phyloP scores from a whole-genome alignment of 805 yeast genomes.

The Candida sakaeoensis region DNA sequence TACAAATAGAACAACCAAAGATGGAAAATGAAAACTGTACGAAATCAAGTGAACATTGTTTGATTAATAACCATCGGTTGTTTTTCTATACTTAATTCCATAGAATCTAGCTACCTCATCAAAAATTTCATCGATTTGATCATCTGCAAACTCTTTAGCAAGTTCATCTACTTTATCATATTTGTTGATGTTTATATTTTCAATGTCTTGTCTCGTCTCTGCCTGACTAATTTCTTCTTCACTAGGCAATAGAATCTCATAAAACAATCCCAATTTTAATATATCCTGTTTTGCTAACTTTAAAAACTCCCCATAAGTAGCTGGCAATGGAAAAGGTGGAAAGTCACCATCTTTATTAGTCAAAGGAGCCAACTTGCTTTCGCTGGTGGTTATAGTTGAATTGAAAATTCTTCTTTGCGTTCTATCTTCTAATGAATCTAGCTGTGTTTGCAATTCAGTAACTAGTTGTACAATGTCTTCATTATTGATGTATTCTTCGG shows the following conservation, averaged over 20 bases:
- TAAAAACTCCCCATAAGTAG: slow-evolving; percentile 50
- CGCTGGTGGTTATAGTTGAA: slow-evolving; percentile 34
- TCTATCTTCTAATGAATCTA: slow-evolving; percentile 75
- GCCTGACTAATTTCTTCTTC: slow-evolving; percentile 30
- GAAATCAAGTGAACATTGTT: too few relatives aligned
- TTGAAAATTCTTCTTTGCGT: slow-evolving; percentile 67
- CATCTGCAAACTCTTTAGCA: slow-evolving; percentile 21
- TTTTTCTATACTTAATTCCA: slow-evolving; percentile 58
- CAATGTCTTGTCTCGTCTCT: slow-evolving; percentile 8
- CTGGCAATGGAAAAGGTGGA: slow-evolving; percentile 60
- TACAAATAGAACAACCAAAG: background rate
- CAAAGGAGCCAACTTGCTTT: slow-evolving; percentile 53
- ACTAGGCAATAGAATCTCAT: slow-evolving; percentile 71
- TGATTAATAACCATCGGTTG: slow-evolving; percentile 48
- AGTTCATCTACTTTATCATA: slow-evolving; percentile 4
- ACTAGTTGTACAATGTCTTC: slow-evolving; percentile 86
- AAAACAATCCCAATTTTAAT: slow-evolving; percentile 60
- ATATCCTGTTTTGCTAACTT: slow-evolving; percentile 43
- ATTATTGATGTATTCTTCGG: slow-evolving; percentile 63
- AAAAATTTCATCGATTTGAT: slow-evolving; percentile 50
- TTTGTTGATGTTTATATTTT: slow-evolving; percentile 1
- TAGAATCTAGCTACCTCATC: slow-evolving; percentile 66
- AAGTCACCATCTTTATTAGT: slow-evolving; percentile 77
- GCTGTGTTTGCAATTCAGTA: slow-evolving; percentile 84
- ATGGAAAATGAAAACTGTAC: background rate